Evolutionary conservation across 2,329 filamentous ascomycete species (phyloP).

Genomic region (Lithohypha guttulata): DNA sequence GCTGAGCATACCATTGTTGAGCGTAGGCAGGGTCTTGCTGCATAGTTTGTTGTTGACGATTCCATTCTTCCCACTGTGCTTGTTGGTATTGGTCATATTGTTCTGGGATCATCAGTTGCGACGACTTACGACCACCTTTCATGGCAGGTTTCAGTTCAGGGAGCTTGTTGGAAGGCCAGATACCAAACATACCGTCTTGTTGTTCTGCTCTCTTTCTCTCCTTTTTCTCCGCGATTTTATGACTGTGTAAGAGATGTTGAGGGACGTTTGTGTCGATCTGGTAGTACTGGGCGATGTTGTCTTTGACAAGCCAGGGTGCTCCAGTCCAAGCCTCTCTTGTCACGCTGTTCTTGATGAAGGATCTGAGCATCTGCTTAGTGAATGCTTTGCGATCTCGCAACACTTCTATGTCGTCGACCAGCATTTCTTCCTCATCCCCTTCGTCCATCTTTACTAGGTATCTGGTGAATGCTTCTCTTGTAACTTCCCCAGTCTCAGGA

Average conservation of each 20-base stretch:
- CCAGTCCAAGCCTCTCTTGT: constrained; percentile 84
- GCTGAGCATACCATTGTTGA: constrained; percentile 15
- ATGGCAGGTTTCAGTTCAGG: constrained; percentile 64
- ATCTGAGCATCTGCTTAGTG: constrained; percentile 84
- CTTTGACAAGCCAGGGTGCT: constrained; percentile 92
- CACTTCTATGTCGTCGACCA: constrained; percentile 73
- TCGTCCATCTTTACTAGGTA: constrained; percentile 71
- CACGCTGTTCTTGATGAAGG: constrained; percentile 93
- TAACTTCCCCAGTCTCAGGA: constrained; percentile 55
- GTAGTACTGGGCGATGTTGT: constrained; percentile 70
- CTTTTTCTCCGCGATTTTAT: constrained; percentile 66
- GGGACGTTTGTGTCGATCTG: constrained; percentile 83
- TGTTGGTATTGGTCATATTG: constrained; percentile 30
- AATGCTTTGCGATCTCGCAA: constrained; percentile 82
- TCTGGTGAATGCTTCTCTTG: constrained; percentile 57
- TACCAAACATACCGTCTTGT: constrained; percentile 41
- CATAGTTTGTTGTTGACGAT: constrained; percentile 38
- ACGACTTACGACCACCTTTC: constrained; percentile 42
- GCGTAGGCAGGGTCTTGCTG: constrained; percentile 35
- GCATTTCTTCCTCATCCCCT: constrained; percentile 62
- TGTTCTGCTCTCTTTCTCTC: constrained; percentile 51
- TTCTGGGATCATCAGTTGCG: constrained; percentile 7
- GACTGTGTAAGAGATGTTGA: constrained; percentile 68
- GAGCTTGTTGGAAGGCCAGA: constrained; percentile 44
- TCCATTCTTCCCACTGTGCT: constrained; percentile 43